phyloP scores from a whole-genome alignment of 148 eudicot genomes.

The Mesembryanthemum crystallinum region DNA sequence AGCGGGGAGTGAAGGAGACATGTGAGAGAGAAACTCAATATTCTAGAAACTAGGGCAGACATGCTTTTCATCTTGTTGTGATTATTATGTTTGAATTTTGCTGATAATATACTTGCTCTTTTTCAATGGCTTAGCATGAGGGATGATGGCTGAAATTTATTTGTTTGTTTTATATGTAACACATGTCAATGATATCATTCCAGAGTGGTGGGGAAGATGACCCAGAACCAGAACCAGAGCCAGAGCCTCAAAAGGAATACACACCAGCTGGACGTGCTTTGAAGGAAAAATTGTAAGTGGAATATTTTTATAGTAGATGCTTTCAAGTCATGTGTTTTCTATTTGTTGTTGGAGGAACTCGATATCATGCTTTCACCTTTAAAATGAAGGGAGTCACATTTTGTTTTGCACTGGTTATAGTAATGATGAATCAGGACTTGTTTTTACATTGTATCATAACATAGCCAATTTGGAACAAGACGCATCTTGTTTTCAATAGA shows the following conservation, averaged over 20 bases:
- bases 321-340: background rate
- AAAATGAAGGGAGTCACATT: background rate
- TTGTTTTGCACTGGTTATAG: background rate
- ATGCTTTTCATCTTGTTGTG: background rate
- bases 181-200: slow-evolving; percentile 13
- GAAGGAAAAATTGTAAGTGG: slow-evolving; percentile 80
- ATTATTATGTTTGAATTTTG: slow-evolving; percentile 11
- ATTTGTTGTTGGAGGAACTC: background rate
- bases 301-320: background rate
- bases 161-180: background rate
- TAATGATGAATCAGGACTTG: background rate
- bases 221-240: slow-evolving; percentile 64
- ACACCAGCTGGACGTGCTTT: slow-evolving; percentile 82
- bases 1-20: too few species aligned
- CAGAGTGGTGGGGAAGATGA: slow-evolving; percentile 72
- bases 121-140: background rate
- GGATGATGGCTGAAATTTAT: background rate
- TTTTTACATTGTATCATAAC: background rate
- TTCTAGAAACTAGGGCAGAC: too few species aligned
- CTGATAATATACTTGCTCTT: background rate
- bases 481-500: background rate
- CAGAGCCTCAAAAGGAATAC: slow-evolving; percentile 77
- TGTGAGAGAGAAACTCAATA: too few species aligned
- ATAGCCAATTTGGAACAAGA: background rate
- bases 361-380: background rate